Evolutionary conservation across 2,329 filamentous ascomycete species (phyloP), one percentile per base, ranked within the genome.

Genomic region (Stemphylium lycopersici): DNA sequence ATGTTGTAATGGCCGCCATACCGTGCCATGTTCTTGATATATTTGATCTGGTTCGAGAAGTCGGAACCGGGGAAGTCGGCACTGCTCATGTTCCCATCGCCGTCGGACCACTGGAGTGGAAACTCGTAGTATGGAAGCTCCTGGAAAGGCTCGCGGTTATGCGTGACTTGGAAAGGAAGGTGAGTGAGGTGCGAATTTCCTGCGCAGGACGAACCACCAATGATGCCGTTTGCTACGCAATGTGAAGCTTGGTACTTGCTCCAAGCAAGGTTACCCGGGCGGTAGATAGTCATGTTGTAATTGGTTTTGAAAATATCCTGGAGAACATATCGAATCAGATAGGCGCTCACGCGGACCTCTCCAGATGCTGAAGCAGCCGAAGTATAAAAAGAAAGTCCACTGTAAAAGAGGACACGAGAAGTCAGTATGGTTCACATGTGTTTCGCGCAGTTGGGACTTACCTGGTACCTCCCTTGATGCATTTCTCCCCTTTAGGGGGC

Each of bases 1-100:
- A 55, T 55, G 41, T 55, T 55, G n/a, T 55, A 55, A 15, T 55
- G 52, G 0, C 52, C 52, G 13, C 52, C 52, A 46, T 55, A 55
- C 1, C 41, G 47, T 46, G 52, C 46, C 52, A 55, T 55, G 6
- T 55, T 45, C 40, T 55, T 45, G 31, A 55, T 55, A 18, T 45
- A 10, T 0, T 6, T 45, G 40, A 55, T 45, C 22, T 55, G 52
- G 2, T 55, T 55, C 3, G 52, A 50, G 22, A 55, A 55, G 46
- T 55, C 52, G 1, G 52, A 55, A 4, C 52, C 52, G 1, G 52
- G 52, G 7, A 51, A 55, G 41, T 51, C 36, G 5, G 52, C 52
- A 20, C 52, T 55, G n/a, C 52, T 55, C 52, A 55, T 55, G 16
- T 55, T 55, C 1, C 52, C 52, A 2, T 55, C 52, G 15, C 52